Evolutionary conservation across 257 asterid genomes (phyloP).

Genomic region (Rhazya stricta): DNA sequence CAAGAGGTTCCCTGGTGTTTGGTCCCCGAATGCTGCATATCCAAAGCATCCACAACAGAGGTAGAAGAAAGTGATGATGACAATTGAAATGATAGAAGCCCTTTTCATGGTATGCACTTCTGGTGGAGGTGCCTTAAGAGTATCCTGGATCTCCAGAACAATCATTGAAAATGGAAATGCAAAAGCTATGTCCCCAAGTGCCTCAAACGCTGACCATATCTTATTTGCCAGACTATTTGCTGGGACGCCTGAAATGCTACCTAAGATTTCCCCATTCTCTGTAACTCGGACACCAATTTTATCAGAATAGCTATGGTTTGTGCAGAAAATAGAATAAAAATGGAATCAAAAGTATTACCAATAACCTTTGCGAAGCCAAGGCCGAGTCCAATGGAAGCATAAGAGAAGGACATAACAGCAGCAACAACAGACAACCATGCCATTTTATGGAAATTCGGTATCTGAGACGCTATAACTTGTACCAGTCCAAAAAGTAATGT

Average conservation of each 20-base stretch:
- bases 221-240: constrained; percentile 35
- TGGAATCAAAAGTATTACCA: constrained; percentile 25
- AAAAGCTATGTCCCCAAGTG: constrained; percentile 72
- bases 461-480: constrained; percentile 59
- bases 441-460: constrained; percentile 60
- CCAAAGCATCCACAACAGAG: constrained; percentile 61
- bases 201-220: constrained; percentile 56
- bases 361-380: constrained; percentile 72
- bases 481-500: constrained; percentile 52
- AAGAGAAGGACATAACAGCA: constrained; percentile 67
- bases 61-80: constrained; percentile 48
- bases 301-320: background rate
- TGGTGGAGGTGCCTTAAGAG: constrained; percentile 59
- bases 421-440: constrained; percentile 67
- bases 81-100: constrained; percentile 41
- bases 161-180: constrained; percentile 59
- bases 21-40: constrained; percentile 67
- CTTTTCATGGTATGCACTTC: constrained; percentile 62
- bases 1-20: constrained; percentile 64
- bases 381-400: constrained; percentile 54
- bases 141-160: constrained; percentile 73
- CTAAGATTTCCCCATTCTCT: constrained; percentile 67
- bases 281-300: constrained; percentile 9
- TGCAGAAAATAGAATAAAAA: background rate
- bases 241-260: constrained; percentile 59